Evolutionary conservation across 1,284 basidiomycete genomes (phyloP), one percentile per base, ranked within the genome.

Genomic region (Irpex rosettiformis): DNA sequence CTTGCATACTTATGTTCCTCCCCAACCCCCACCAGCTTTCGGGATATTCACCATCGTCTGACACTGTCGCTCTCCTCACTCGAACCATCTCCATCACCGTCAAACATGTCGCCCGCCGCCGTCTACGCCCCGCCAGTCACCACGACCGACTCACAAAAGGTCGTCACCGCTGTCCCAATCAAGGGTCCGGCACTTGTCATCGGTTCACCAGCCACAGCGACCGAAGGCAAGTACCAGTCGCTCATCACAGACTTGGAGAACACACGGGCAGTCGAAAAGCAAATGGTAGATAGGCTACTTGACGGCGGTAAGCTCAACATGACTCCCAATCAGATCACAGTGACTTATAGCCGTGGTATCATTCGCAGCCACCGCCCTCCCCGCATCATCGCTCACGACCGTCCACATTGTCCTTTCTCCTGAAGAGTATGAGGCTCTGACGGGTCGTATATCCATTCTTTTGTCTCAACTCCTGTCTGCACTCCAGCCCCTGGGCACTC

Each of bases 271-370:
- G 84, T 90, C 43, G 89, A 92, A 65, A 84, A 79, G 64, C 84
- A 91, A 68, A 83, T 93, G 75, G 73, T 92, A 30, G 91, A 93
- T 69, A 79, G 90, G 62, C 72, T 93, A 58, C 74, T 91, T 21
- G 91, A 89, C 70, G 79, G 81, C 78, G 90, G 90, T 91, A 71
- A 29, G 58, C 54, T 25, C 60, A 55, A 45, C 16, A 37, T 58
- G 47, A 61, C n/a, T 60, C 52, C 52, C 42, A 43, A 18, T 37
- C 55, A 21, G 43, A 27, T 37, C 55, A 30, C 54, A 61, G 18
- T 24, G 58, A 64, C 62, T 58, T 51, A 52, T 55, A 54, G 48
- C 53, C 30, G 40, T 33, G 8, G 52, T 57, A 37, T 49, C 55
- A 42, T 52, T 55, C 49, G 57, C 61, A 92, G 91, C 88, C 43